These are phyloP conservation scores for Fusarium fracticaudum DNA, from an alignment of 2,329 filamentous ascomycete species.

Conservation along the genomic window DNA sequence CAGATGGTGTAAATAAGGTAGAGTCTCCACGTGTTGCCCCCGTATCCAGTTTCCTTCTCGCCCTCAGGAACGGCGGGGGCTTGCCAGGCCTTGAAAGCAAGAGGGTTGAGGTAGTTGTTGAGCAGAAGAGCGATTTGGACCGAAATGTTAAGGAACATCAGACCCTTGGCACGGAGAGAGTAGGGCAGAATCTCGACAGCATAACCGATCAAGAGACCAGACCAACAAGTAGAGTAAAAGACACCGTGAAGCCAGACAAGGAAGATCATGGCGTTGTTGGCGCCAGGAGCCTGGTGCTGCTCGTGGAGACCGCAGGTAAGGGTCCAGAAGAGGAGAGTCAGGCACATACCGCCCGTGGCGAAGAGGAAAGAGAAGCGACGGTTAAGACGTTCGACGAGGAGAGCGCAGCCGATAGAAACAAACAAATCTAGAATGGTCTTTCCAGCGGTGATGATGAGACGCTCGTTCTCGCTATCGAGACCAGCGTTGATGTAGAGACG, in stretches of 20 bases:
- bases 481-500: conserved; percentile 69
- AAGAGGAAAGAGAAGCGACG: conserved; percentile 64
- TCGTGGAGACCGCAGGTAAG: conserved; percentile 64
- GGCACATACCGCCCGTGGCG: conserved; percentile 59
- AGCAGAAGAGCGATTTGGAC: conserved; percentile 70
- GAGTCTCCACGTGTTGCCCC: conserved; percentile 70
- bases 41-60: conserved; percentile 54
- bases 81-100: neutral
- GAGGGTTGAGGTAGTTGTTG: conserved; percentile 58
- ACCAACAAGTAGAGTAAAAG: conserved; percentile 69
- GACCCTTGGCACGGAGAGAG: conserved; percentile 65
- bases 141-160: conserved; percentile 71
- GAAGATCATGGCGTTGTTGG: conserved; percentile 64
- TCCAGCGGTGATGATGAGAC: conserved; percentile 64
- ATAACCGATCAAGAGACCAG: conserved; percentile 66
- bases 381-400: conserved; percentile 61
- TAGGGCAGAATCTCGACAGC: conserved; percentile 68
- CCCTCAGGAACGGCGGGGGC: neutral
- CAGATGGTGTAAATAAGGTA: conserved; percentile 73
- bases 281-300: conserved; percentile 49
- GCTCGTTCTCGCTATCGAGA: conserved; percentile 64
- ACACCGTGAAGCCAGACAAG: conserved; percentile 69
- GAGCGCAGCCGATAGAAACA: conserved; percentile 63
- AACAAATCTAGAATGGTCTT: conserved; percentile 69
- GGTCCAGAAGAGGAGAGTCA: conserved; percentile 61